These are phyloP conservation scores for Moricandia arvensis DNA, from an alignment of 345 rosid species.

Conservation along the genomic window DNA sequence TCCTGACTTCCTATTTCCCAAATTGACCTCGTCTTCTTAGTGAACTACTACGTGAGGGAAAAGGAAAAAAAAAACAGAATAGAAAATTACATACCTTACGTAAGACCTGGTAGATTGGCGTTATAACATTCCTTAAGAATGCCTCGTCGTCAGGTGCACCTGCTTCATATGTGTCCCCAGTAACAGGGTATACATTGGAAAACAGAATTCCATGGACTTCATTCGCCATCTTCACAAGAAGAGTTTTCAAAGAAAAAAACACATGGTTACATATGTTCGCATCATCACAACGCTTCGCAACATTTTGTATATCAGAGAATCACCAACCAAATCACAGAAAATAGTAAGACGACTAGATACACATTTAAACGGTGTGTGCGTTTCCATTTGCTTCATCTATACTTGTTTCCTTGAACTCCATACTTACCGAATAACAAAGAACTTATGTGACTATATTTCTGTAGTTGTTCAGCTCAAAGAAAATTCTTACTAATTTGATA, in stretches of 20 bases:
- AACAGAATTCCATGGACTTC: constrained; percentile 57
- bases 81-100: constrained; percentile 53
- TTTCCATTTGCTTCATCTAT: neutral
- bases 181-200: constrained; percentile 53
- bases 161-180: constrained; percentile 48
- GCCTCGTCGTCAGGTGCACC: constrained; percentile 68
- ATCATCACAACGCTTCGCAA: constrained; percentile 4
- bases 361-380: neutral
- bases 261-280: constrained; percentile 21
- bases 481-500: neutral
- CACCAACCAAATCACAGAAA: neutral
- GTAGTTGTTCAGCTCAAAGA: neutral
- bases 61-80: neutral
- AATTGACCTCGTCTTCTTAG: constrained; percentile 20
- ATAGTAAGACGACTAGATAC: neutral
- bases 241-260: neutral
- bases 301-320: constrained; percentile 3
- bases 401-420: neutral
- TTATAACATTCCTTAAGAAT: constrained; percentile 73
- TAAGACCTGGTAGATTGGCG: constrained; percentile 74
- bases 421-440: neutral
- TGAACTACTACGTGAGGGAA: neutral
- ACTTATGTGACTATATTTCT: neutral
- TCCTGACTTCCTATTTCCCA: constrained; percentile 69
- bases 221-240: constrained; percentile 70